Base-by-base conservation (phyloP, 2,329 filamentous ascomycete species). In the Calonectria henricotiae region DNA sequence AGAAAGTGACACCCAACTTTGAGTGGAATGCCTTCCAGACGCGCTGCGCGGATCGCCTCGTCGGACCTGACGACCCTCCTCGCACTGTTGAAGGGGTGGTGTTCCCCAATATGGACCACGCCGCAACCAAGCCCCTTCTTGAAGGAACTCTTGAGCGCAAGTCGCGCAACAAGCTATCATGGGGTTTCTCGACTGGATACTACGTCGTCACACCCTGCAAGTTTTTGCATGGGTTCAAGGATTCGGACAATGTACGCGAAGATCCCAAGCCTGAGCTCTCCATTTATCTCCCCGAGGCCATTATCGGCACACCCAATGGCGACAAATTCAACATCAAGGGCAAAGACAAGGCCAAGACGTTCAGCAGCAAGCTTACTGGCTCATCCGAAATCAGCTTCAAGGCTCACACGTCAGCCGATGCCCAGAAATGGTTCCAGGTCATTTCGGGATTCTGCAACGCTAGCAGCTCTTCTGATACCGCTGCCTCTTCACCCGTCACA, bases 191-290 rank as follows among this genome's bases (percentile, higher is more conserved):
- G 73, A 90, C 93, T 0, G 90, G 89, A 67, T 98, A 97, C 87
- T 99, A 98, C 80, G 96, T 96, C 67, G 90, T 98, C 58, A 97
- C 95, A 0, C 93, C 94, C 0, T 89, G 93, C 68, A 94, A 94
- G 79, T 99, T 92, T 84, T 85, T 99, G 69, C 96, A 99, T 85
- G 95, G 98, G 83, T 99, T 97, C 88, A 97, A 97, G 84, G 95
- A 97, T 79, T 93, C 94, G 80, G 96, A 98, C 78, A 89, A 91
- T 78, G 75, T 88, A 62, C 87, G 88, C 58, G 84, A 90, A 77
- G 94, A 97, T 71, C 94, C 94, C 11, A 87, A 89, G 67, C 96
- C 96, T 0, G 96, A 99, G 81, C 86, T 96, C 46, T 96, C 93
- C 15, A 90, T 99, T 75, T 98, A 96, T 82, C 90, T 99, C 1